A percentile compares a stretch with the other conserved stretches of the same genome.
Conservation (phyloP, 371 early-diverging fungal genomes). For the Capniomyces stellatus region DNA sequence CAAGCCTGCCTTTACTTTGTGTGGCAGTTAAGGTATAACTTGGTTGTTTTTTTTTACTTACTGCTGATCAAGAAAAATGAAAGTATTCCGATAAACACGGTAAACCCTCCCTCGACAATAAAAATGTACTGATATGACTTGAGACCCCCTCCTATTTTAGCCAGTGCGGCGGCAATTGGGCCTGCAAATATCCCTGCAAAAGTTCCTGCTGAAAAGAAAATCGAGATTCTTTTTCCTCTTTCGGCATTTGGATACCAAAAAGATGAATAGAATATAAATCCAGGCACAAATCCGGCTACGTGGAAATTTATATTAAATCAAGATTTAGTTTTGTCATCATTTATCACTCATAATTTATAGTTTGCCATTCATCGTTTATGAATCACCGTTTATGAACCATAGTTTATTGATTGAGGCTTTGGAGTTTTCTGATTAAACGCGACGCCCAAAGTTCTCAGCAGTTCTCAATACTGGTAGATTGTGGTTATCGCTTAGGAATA, state of each 20-base stretch:
- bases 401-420: too few species aligned
- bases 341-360: background rate
- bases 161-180: slow-evolving; percentile 25
- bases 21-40: too few species aligned
- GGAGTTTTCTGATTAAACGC: too few species aligned
- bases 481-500: too few species aligned
- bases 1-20: too few species aligned
- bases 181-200: slow-evolving; percentile 32
- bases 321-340: background rate
- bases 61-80: slow-evolving; percentile 10
- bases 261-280: slow-evolving; percentile 32
- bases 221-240: slow-evolving; percentile 17
- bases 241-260: slow-evolving; percentile 33
- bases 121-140: slow-evolving; percentile 44
- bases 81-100: slow-evolving; percentile 21
- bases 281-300: slow-evolving; percentile 37
- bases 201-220: slow-evolving; percentile 27
- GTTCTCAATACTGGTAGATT: too few species aligned
- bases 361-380: background rate
- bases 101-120: slow-evolving; percentile 29
- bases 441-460: too few species aligned
- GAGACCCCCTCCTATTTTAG: slow-evolving; percentile 19
- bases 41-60: too few species aligned
- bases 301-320: slow-evolving; percentile 1
- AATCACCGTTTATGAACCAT: too few species aligned